Evolutionary conservation across 495 filamentous ascomycete genomes (phyloP).

Genomic region (Annulohypoxylon nitens): DNA sequence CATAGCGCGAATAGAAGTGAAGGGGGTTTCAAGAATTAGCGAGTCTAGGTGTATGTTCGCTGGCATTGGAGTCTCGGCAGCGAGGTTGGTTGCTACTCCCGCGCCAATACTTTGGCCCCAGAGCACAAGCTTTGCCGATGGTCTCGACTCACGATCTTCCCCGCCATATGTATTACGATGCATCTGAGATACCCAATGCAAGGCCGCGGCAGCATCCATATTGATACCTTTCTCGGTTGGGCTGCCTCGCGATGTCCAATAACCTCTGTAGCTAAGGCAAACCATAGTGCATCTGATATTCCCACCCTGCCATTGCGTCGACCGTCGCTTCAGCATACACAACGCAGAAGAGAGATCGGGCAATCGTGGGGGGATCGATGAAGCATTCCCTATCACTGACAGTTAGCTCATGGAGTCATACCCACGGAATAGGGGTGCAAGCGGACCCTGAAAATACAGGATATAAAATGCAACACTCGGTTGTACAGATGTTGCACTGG

Average conservation of each 20-base stretch:
- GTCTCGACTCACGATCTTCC: slow-evolving; percentile 37
- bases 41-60: slow-evolving; percentile 55
- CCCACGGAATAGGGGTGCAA: slow-evolving; percentile 30
- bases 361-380: slow-evolving; percentile 76
- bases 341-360: slow-evolving; percentile 73
- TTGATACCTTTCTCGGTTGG: slow-evolving; percentile 75
- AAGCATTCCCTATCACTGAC: slow-evolving; percentile 67
- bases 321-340: slow-evolving; percentile 55
- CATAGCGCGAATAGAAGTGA: slow-evolving; percentile 79
- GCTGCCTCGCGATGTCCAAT: slow-evolving; percentile 81
- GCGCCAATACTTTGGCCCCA: slow-evolving; percentile 86
- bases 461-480: slow-evolving; percentile 57
- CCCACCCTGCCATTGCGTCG: slow-evolving; percentile 24
- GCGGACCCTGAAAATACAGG: slow-evolving; percentile 71
- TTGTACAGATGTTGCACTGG: slow-evolving; percentile 26
- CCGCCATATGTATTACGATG: slow-evolving; percentile 45
- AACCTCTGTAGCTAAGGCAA: slow-evolving; percentile 80
- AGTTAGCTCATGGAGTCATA: slow-evolving; percentile 49
- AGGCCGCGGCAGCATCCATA: slow-evolving; percentile 71
- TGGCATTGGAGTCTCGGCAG: slow-evolving; percentile 48
- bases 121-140: slow-evolving; percentile 67
- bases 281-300: slow-evolving; percentile 66
- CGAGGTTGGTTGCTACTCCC: slow-evolving; percentile 68
- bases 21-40: slow-evolving; percentile 82
- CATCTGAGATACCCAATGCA: slow-evolving; percentile 65